Base-by-base conservation (phyloP, 108 stramenopile genomes). In the Cyclostephanos invisitatus region DNA sequence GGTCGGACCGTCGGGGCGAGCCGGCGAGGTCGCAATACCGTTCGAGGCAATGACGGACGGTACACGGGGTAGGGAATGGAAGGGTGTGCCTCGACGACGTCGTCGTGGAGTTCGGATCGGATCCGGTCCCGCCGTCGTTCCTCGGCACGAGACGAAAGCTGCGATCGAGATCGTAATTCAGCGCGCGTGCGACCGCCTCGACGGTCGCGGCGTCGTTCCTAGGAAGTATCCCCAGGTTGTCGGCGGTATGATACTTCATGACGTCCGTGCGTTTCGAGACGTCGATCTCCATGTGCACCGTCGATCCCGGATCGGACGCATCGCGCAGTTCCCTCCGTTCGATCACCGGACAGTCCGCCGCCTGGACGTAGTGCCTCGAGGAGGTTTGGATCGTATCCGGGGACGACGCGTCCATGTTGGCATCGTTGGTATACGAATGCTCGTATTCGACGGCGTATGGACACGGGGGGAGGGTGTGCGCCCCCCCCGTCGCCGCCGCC, bases 221-320 rank as follows among this genome's bases (percentile, higher is more conserved):
- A 14, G 99, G 96, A 18, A 98, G 59, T 18, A 99, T 87, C 17
- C 94, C 96, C 68, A 97, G 69, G 74, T 99, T 98, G 76, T 99
- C 99, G 7, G 98, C 99, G 25, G 99, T 99, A 12, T 70, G 66
- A 71, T 98, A 99, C 36, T 60, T 66, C 35, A 93, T 37, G 17
- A 72, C 55, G 27, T 64, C 73, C 36, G 70, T 63, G n/a, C 70
- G 48, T 9, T 79, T 72, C 11, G 94, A 84, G 60, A 97, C 84
- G 64, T 96, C 92, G 70, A 99, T 82, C 85, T 98, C 98, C 21
- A 99, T 75, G 67, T 99, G 99, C 8, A 91, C 70, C 18, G 99
- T 99, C 28, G 91, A 94, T 28, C 95, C 97, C 49, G 80, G 85
- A 67, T 86, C 89, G 2, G 62, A 57, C 8, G 74, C n/a, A 15